phyloP scores from a whole-genome alignment of 148 eudicot genomes.

The Camellia granthamiana region DNA sequence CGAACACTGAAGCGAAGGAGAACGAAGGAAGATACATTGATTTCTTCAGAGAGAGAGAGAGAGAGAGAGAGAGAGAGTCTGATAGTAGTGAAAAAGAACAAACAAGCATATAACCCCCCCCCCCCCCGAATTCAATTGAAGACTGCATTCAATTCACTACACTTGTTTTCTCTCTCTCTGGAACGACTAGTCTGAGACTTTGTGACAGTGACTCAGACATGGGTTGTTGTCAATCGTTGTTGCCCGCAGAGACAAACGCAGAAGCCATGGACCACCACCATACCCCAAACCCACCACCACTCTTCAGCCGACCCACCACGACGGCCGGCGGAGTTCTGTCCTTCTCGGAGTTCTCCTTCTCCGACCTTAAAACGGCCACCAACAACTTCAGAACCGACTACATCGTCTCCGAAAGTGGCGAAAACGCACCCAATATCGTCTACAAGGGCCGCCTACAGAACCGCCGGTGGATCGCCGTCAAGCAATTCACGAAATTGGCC shows the following conservation, averaged over 20 bases:
- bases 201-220: constrained; percentile 18
- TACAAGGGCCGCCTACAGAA: constrained; percentile 66
- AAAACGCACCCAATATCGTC: constrained; percentile 67
- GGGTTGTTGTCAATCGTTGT: constrained; percentile 57
- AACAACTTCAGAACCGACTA: constrained; percentile 56
- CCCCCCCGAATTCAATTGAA: too few relatives aligned
- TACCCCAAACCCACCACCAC: constrained; percentile 22
- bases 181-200: background rate
- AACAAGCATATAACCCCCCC: too few relatives aligned
- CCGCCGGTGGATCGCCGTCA: constrained; percentile 79
- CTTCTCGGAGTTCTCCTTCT: constrained; percentile 56
- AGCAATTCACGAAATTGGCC: constrained; percentile 70
- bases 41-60: too few relatives aligned
- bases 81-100: too few relatives aligned
- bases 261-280: constrained; percentile 20
- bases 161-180: background rate
- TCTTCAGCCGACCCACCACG: constrained; percentile 14
- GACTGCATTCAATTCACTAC: too few relatives aligned
- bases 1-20: too few relatives aligned
- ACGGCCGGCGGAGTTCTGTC: constrained; percentile 26
- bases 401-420: constrained; percentile 83
- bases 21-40: too few relatives aligned
- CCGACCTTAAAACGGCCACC: constrained; percentile 69
- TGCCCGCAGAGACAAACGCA: constrained; percentile 35
- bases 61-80: too few relatives aligned